These are phyloP conservation scores for Xylaria telfairii DNA, from an alignment of 495 filamentous ascomycete species.

Conservation along the genomic window DNA sequence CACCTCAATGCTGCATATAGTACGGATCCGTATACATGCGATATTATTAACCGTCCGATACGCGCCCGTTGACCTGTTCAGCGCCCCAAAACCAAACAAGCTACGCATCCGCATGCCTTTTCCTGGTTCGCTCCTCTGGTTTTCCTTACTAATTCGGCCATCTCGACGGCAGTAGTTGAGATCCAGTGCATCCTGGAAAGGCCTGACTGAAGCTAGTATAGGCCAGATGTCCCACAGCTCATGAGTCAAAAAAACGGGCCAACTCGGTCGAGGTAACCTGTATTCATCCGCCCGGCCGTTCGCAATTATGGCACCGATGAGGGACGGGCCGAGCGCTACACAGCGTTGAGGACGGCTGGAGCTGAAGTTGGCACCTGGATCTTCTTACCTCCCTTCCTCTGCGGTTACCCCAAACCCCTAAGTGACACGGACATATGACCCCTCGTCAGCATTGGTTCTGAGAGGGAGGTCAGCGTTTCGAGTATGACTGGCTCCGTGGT, in stretches of 20 bases:
- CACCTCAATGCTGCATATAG: conserved; percentile 21
- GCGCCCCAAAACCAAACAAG: conserved; percentile 1
- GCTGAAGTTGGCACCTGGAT: background rate
- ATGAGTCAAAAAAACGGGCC: conserved; percentile 12
- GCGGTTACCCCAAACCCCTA: background rate
- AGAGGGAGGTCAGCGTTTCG: conserved; percentile 2
- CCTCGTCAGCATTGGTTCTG: conserved; percentile 4
- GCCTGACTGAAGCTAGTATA: background rate
- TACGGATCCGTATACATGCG: too few species aligned
- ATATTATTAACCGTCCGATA: conserved; percentile 19
- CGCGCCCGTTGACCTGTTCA: conserved; percentile 1
- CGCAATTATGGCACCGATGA: background rate
- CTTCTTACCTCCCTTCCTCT: background rate
- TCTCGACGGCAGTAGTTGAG: conserved; percentile 6
- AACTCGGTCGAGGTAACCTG: conserved; percentile 2
- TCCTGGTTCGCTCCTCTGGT: background rate
- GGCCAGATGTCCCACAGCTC: conserved; percentile 9
- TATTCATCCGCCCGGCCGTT: conserved; percentile 1
- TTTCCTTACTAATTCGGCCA: conserved; percentile 18
- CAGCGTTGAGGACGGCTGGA: background rate
- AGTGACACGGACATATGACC: conserved; percentile 1
- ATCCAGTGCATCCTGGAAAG: background rate
- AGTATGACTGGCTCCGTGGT: conserved; percentile 5
- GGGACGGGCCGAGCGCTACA: conserved; percentile 10
- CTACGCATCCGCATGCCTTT: conserved; percentile 7